A percentile compares a stretch with the other conserved stretches of the same genome.
Evolutionary conservation across 225 moss, liverwort and hornwort species (phyloP).

Genomic region (Straminergon stramineum): DNA sequence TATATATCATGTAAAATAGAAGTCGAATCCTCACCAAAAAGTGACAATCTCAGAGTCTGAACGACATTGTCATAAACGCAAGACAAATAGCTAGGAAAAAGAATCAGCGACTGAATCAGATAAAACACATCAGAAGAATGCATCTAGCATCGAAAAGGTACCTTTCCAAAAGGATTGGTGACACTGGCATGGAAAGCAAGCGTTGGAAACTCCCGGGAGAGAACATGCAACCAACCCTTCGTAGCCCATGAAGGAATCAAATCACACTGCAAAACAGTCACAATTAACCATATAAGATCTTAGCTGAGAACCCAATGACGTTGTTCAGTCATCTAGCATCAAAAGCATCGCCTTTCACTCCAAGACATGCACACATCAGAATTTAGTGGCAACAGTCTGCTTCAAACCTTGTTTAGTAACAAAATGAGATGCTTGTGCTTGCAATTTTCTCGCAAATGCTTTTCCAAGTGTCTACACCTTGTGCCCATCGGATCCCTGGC

Average conservation of each 20-base stretch:
- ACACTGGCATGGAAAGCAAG: conserved; percentile 98
- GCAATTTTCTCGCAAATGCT: conserved; percentile 85
- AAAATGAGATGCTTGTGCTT: conserved; percentile 98
- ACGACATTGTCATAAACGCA: not conserved
- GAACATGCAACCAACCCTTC: conserved; percentile 92
- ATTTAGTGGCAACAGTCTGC: not conserved
- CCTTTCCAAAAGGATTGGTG: conserved; percentile 98
- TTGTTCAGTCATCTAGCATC: not conserved
- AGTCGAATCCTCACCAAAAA: not conserved
- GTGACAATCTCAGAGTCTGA: not conserved
- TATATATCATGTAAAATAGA: not conserved
- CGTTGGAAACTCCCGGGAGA: conserved; percentile 90
- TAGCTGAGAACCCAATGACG: not conserved
- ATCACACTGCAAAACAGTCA: conserved; percentile 67
- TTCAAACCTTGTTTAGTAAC: conserved; percentile 76
- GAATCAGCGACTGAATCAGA: not conserved
- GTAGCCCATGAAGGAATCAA: conserved; percentile 98
- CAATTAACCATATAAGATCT: not conserved
- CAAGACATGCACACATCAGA: not conserved
- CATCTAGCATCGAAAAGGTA: not conserved
- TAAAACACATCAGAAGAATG: not conserved
- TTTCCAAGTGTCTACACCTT: conserved; percentile 86
- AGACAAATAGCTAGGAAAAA: not conserved
- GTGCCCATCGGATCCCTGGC: conserved; percentile 96
- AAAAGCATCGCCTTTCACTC: not conserved